Base-by-base conservation (phyloP, 1,284 basidiomycete genomes). In the Fomitiporia mediterranea region DNA sequence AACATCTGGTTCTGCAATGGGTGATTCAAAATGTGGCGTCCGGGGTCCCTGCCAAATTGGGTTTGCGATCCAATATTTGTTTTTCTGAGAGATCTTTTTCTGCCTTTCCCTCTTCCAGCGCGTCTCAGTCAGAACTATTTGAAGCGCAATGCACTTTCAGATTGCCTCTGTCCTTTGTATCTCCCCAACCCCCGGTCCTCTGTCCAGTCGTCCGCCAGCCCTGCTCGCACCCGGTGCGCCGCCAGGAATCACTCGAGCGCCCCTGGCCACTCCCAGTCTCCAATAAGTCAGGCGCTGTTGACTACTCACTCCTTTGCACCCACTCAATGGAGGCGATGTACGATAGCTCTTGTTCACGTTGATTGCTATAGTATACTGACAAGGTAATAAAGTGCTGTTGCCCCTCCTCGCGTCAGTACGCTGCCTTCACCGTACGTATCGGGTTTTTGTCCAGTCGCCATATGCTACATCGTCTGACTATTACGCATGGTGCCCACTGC, bases 401-500 rank as follows among this genome's bases (percentile, higher is more conserved):
- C 54, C 19, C 25, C 54, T 35, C n/a, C 54, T 15, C 39, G 35
- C 21, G 54, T 50, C 23, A 39, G 28, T 28, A 43, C 54, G 25
- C 46, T 55, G 46, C 54, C 46, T n/a, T 50, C 54, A 13, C 54
- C 54, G 54, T 55, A 47, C 35, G 54, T 55, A 13, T 55, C 37
- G 15, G 6, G 17, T 9, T 21, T 34, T n/a, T n/a, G n/a, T n/a
- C n/a, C n/a, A n/a, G n/a, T n/a, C n/a, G n/a, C n/a, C n/a, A n/a
- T n/a, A n/a, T n/a, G n/a, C n/a, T n/a, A n/a, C n/a, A n/a, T n/a
- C n/a, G n/a, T n/a, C n/a, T n/a, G n/a, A n/a, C n/a, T n/a, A n/a
- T n/a, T n/a, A n/a, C n/a, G n/a, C n/a, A n/a, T n/a, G n/a, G n/a
- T n/a, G n/a, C n/a, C n/a, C n/a, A n/a, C n/a, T n/a, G n/a, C n/a